These are phyloP conservation scores for Diaporthe humulicola DNA, from an alignment of 2,329 filamentous ascomycete genomes.

Conservation along the genomic window DNA sequence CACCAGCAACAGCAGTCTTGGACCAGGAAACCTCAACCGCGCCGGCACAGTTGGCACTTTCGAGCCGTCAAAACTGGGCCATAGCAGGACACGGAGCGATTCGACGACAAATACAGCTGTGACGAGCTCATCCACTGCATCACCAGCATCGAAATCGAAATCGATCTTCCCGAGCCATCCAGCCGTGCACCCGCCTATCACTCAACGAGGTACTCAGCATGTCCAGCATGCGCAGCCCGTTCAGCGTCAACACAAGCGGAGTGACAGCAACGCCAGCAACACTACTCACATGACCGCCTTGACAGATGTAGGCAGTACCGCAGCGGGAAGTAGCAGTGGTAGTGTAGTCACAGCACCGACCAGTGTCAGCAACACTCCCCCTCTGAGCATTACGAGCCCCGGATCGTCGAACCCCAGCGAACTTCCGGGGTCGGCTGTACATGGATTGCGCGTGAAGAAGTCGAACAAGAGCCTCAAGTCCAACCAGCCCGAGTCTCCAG, in stretches of 20 bases:
- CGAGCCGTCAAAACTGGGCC: slow-evolving; percentile 36
- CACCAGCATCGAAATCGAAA: slow-evolving; percentile 19
- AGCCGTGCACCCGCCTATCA: slow-evolving; percentile 35
- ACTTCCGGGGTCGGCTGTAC: slow-evolving; percentile 31
- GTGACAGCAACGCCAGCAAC: slow-evolving; percentile 37
- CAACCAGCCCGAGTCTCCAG: slow-evolving; percentile 36
- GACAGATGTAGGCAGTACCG: slow-evolving; percentile 6
- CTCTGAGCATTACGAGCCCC: slow-evolving; percentile 33
- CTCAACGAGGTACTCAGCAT: neutral
- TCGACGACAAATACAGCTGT: slow-evolving; percentile 35
- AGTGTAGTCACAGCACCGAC: slow-evolving; percentile 31
- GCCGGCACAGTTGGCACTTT: slow-evolving; percentile 34
- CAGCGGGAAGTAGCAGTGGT: slow-evolving; percentile 10
- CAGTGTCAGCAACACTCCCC: slow-evolving; percentile 31
- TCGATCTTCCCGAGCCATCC: slow-evolving; percentile 37
- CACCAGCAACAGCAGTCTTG: slow-evolving; percentile 34
- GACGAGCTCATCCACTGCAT: slow-evolving; percentile 21
- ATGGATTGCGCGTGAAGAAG: slow-evolving; percentile 21
- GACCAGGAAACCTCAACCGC: slow-evolving; percentile 18
- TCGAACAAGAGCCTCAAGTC: slow-evolving; percentile 36
- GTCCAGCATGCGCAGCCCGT: neutral
- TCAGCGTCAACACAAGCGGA: slow-evolving; percentile 22
- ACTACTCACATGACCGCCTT: slow-evolving; percentile 23
- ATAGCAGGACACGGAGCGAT: slow-evolving; percentile 35
- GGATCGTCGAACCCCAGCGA: slow-evolving; percentile 33